Evolutionary conservation across 129 eudicot species (phyloP).

Genomic region (Lonicera japonica): DNA sequence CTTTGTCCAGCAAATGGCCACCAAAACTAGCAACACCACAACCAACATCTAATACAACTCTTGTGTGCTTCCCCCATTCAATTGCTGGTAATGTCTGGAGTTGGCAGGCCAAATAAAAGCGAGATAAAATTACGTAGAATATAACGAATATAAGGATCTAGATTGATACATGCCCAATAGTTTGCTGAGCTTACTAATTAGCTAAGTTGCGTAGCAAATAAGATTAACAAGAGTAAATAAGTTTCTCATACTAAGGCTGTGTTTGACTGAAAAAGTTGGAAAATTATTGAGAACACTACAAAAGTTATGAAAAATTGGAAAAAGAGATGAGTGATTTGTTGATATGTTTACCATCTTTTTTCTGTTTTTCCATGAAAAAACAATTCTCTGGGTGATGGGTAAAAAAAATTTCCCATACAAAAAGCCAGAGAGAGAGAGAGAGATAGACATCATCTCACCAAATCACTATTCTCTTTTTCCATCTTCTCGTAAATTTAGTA

Average conservation of each 20-base stretch:
- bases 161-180: not conserved
- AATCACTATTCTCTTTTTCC: too few relatives aligned
- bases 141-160: not conserved
- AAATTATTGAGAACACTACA: too few relatives aligned
- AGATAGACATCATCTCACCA: too few relatives aligned
- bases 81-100: constrained; percentile 72
- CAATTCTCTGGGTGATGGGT: too few relatives aligned
- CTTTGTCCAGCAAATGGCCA: constrained; percentile 83
- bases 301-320: too few relatives aligned
- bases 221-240: not conserved
- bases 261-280: too few relatives aligned
- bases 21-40: constrained; percentile 99
- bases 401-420: too few relatives aligned
- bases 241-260: not conserved
- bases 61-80: constrained; percentile 84
- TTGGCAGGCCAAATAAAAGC: constrained; percentile 2
- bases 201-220: not conserved
- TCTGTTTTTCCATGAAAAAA: too few relatives aligned
- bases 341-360: too few relatives aligned
- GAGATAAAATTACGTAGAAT: not conserved
- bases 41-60: constrained; percentile 96
- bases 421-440: too few relatives aligned
- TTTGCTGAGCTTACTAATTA: not conserved
- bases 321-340: too few relatives aligned
- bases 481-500: too few relatives aligned